Evolutionary conservation across 495 filamentous ascomycete species (phyloP).

Genomic region (Articulospora tetracladia): DNA sequence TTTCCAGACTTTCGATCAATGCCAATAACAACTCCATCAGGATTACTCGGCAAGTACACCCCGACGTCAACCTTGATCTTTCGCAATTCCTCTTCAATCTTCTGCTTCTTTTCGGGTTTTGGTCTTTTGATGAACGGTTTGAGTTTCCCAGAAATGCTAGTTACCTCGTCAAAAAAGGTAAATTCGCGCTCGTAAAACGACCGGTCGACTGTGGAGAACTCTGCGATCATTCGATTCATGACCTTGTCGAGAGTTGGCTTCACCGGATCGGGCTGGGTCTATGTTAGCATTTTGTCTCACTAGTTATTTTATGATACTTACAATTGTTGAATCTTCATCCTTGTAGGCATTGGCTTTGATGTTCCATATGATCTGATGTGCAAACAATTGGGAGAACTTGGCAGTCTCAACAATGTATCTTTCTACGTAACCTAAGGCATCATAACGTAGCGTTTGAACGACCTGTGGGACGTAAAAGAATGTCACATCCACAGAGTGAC

Average conservation of each 20-base stretch:
- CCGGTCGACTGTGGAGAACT: constrained; percentile 74
- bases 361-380: constrained; percentile 99
- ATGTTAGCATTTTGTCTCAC: constrained; percentile 30
- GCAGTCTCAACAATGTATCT: constrained; percentile 95
- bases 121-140: constrained; percentile 88
- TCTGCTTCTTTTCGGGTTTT: constrained; percentile 97
- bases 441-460: constrained; percentile 93
- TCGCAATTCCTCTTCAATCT: constrained; percentile 96
- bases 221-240: constrained; percentile 74
- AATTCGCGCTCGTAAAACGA: constrained; percentile 95
- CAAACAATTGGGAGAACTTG: constrained; percentile 92
- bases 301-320: constrained; percentile 40
- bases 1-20: constrained; percentile 98
- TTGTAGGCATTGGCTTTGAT: constrained; percentile 99
- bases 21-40: constrained; percentile 92
- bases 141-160: constrained; percentile 89
- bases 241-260: constrained; percentile 93
- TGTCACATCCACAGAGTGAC: constrained; percentile 89
- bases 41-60: constrained; percentile 95
- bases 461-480: constrained; percentile 99
- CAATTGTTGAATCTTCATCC: constrained; percentile 86
- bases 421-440: constrained; percentile 91
- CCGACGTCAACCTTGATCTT: constrained; percentile 96
- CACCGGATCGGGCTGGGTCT: constrained; percentile 72
- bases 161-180: constrained; percentile 96